A percentile compares a stretch with the other conserved stretches of the same genome.
Evolutionary conservation across 139 green algal species (phyloP).

Genomic region (Coelastrella sp.): DNA sequence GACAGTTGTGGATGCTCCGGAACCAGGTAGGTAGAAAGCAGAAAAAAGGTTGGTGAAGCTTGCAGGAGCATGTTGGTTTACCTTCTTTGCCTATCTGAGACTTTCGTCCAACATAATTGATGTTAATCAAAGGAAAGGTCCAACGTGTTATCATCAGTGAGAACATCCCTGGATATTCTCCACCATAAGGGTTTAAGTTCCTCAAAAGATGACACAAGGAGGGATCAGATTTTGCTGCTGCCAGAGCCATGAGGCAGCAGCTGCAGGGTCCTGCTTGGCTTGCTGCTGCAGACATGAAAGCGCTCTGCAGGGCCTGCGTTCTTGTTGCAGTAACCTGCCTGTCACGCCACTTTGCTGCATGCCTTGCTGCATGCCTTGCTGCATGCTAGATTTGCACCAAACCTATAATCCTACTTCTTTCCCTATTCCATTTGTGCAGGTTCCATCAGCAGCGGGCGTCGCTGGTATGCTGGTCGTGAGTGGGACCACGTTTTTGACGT

Average conservation of each 20-base stretch:
- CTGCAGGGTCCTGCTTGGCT: no score
- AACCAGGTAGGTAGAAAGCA: background rate
- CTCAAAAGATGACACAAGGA: background rate
- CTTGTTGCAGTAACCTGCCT: no score
- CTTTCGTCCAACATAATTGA: no score
- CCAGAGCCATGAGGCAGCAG: no score
- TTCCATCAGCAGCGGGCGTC: slow-evolving; percentile 46
- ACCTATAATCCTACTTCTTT: no score
- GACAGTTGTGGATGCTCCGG: slow-evolving; percentile 78
- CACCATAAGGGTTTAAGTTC: background rate
- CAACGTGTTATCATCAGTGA: no score
- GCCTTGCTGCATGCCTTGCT: background rate
- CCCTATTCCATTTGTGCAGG: background rate
- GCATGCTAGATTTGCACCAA: background rate
- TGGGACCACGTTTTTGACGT: slow-evolving; percentile 98
- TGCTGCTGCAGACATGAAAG: no score
- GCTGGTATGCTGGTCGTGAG: slow-evolving; percentile 67
- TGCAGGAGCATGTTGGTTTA: background rate
- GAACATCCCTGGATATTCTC: background rate
- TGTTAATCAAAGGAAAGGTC: no score
- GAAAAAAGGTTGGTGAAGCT: background rate
- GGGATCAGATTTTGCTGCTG: no score
- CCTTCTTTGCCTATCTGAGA: background rate
- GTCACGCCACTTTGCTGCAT: background rate
- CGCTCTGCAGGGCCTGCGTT: no score